Evolutionary conservation across 2,329 filamentous ascomycete genomes (phyloP), one percentile per base, ranked within the genome.

Genomic region (Claviceps citrina): DNA sequence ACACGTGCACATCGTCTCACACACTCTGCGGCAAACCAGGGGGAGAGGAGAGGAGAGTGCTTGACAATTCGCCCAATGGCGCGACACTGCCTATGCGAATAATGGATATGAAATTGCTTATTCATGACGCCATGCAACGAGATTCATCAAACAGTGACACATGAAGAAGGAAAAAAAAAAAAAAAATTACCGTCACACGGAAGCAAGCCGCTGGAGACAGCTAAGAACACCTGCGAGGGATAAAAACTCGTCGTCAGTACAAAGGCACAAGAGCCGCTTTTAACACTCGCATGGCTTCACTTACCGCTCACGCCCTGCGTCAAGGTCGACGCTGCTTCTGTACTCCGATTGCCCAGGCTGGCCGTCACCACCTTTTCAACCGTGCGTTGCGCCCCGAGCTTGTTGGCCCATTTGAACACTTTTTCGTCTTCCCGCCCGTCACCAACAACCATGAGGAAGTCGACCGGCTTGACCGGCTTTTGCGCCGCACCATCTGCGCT

Each of bases 371-470:
- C 83, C 41, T 84, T 70, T 37, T 76, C 62, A 32, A 86, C 69
- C 2, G 63, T 62, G 15, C 71, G 69, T 7, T 70, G 62, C 3
- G 71, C 67, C 18, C 69, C 68, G 9, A 94, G 64, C 36, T 75
- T 69, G 61, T 95, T 94, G 15, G 89, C 91, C 89, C 91, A 96
- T 46, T 79, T 79, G 64, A 94, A 96, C 16, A 94, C 81, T 50
- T 84, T 81, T 55, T 96, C 89, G 48, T 96, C 91, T 50, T 95
- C 89, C 25, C 89, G 78, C 31, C 87, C 85, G 53, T 95, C 87
- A 28, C 89, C 89, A 26, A 87, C 75, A 6, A 94, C 83, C 64
- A 95, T 76, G 42, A 96, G 61, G 58, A 95, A 96, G 55, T 95
- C 85, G 1, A 85, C 73, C 0, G 68, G 56, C n/a, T 51, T 54